Evolutionary conservation across 495 filamentous ascomycete genomes (phyloP).

Genomic region (Penicillium samsonianum): DNA sequence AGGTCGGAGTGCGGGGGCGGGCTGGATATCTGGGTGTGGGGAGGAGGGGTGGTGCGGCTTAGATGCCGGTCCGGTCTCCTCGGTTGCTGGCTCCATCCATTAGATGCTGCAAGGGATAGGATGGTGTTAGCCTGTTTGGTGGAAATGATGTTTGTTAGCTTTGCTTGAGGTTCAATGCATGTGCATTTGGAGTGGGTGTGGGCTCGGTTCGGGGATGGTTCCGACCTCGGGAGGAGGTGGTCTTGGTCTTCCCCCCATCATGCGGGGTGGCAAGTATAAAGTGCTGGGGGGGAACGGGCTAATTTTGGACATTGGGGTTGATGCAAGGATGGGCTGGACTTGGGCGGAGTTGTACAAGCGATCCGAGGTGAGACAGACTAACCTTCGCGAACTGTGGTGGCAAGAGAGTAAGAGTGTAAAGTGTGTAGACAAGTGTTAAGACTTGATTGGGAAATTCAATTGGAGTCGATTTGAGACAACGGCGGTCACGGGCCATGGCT

Average conservation of each 20-base stretch:
- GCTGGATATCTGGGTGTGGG: conserved; percentile 8
- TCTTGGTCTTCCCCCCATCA: not conserved
- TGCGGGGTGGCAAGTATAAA: conserved; percentile 11
- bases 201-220: not conserved
- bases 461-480: not conserved
- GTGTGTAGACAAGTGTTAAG: too few relatives aligned
- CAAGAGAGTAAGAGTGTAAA: not conserved
- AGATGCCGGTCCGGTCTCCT: conserved; percentile 42
- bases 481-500: not conserved
- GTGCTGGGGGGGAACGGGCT: not conserved
- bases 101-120: conserved; percentile 24
- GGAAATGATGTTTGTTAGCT: not conserved
- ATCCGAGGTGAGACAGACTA: conserved; percentile 6
- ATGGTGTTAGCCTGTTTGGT: not conserved
- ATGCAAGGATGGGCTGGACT: not conserved
- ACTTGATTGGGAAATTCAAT: not conserved
- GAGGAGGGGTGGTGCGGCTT: conserved; percentile 30
- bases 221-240: too few relatives aligned
- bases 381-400: conserved; percentile 1
- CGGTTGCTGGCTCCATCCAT: conserved; percentile 55
- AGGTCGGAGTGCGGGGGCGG: conserved; percentile 8
- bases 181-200: not conserved
- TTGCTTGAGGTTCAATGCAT: not conserved
- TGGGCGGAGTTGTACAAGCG: not conserved
- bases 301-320: conserved; percentile 1